Base-by-base conservation (phyloP, 768 basidiomycete genomes). In the Leccinellum rugosiceps region DNA sequence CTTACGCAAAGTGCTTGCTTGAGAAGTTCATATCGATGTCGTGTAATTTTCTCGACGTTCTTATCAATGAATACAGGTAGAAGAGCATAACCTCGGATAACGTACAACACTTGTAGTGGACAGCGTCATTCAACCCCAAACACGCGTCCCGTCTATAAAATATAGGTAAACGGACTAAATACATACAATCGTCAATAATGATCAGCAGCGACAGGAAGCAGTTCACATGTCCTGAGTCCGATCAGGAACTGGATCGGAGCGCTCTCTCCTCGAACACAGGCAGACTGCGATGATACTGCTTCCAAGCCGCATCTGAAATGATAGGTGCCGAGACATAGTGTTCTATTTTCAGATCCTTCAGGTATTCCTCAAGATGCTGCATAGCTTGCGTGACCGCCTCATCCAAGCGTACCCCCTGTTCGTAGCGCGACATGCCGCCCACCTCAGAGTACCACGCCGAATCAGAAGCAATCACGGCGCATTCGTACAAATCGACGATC, bases 401-500 rank as follows among this genome's bases (percentile, higher is more conserved):
- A 58, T 81, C 81, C 63, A 83, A 81, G 45, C 77, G 76, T 2
- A 73, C 58, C 7, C 78, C 76, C 62, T 86, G 82, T 10, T 69
- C 69, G 53, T 76, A 70, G n/a, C 83, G 25, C 46, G 15, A 15
- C 46, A 47, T 21, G 17, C 44, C 19, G 0, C 46, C 46, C 25
- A 46, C 45, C 14, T 25, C 19, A 25, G 23, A 21, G 23, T 25
- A 46, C 23, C 23, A 25, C 6, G 23, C 45, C 45, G 76, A 6
- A 77, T 43, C 19, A 34, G 34, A 34, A 34, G 3, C 2, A 3
- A 34, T 34, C 34, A 43, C 41, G 9, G 41, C 75, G 53, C 76
- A 78, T 63, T 80, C 82, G 65, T 83, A 87, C 8, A 86, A 65
- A 54, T 84, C 82, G 31, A 86, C 71, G 28, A 87, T 74, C 17